Conservation (phyloP, 805 yeast genomes). For the Jamesozyma hellenica region DNA sequence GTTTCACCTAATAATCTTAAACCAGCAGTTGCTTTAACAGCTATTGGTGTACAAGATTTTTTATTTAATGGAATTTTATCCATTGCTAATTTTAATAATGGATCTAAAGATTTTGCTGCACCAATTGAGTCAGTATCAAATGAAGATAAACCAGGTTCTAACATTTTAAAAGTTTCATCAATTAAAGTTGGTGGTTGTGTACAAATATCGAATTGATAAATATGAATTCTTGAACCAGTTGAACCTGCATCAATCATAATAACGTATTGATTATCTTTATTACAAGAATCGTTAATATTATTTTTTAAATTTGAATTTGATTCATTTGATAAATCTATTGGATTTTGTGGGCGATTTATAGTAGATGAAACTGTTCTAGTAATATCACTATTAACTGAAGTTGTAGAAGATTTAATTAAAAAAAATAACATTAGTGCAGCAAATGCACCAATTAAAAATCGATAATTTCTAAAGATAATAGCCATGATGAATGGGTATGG, state of each 20-base stretch:
- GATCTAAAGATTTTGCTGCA: constrained; percentile 87
- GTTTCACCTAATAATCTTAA: constrained; percentile 73
- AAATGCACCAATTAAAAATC: constrained; percentile 42
- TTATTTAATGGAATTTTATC: constrained; percentile 61
- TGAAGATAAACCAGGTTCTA: constrained; percentile 84
- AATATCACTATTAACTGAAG: not conserved
- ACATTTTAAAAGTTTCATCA: constrained; percentile 75
- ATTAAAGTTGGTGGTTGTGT: constrained; percentile 71
- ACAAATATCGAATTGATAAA: constrained; percentile 85
- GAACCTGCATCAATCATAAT: constrained; percentile 98
- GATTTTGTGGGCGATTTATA: not conserved
- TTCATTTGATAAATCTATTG: not conserved
- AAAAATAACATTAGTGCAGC: constrained; percentile 41
- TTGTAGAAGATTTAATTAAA: constrained; percentile 39
- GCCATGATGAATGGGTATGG: too few species aligned
- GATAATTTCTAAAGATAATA: constrained; percentile 38
- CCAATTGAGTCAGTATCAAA: constrained; percentile 69
- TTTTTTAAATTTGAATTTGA: constrained; percentile 15
- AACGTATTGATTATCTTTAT: constrained; percentile 53
- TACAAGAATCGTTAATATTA: constrained; percentile 16
- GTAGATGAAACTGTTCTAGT: constrained; percentile 17
- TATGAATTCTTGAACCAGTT: constrained; percentile 91
- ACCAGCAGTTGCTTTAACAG: constrained; percentile 98
- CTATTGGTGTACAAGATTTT: constrained; percentile 81
- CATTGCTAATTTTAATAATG: constrained; percentile 67